These are phyloP conservation scores for Thielaviopsis punctulata DNA, from an alignment of 2,329 filamentous ascomycete species.

Conservation along the genomic window DNA sequence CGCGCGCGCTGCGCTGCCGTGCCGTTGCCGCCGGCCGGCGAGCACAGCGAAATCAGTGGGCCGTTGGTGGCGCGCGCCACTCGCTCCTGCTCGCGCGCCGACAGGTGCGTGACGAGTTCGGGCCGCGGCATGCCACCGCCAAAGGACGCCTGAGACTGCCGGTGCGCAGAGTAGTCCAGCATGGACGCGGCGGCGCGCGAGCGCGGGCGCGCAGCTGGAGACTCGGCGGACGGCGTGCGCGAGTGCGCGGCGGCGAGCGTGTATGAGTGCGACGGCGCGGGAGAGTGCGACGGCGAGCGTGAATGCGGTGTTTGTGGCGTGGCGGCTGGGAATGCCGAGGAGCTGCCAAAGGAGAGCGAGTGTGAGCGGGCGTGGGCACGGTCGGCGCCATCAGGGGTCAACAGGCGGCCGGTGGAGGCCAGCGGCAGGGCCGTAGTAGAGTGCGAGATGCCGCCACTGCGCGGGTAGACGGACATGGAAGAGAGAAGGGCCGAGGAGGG, in stretches of 20 bases:
- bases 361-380: constrained; percentile 11
- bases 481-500: constrained; percentile 2
- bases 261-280: constrained; percentile 15
- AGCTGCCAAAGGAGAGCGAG: constrained; percentile 21
- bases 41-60: constrained; percentile 50
- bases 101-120: constrained; percentile 47
- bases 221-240: constrained; percentile 24
- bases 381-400: constrained; percentile 9
- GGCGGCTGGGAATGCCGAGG: constrained; percentile 26
- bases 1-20: constrained; percentile 32
- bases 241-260: constrained; percentile 25
- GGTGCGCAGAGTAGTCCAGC: not conserved
- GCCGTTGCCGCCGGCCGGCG: constrained; percentile 15
- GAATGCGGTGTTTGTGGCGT: constrained; percentile 16
- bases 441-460: constrained; percentile 3
- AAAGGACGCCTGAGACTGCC: not conserved
- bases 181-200: constrained; percentile 18
- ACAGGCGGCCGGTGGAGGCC: constrained; percentile 2
- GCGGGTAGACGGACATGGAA: not conserved
- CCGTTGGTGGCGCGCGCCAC: constrained; percentile 67
- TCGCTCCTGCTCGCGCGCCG: constrained; percentile 75
- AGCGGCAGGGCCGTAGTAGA: not conserved
- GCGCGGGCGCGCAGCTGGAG: constrained; percentile 22
- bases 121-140: constrained; percentile 31
- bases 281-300: not conserved